Conservation (phyloP, 2,329 filamentous ascomycete species). For the Zymoseptoria brevis region DNA sequence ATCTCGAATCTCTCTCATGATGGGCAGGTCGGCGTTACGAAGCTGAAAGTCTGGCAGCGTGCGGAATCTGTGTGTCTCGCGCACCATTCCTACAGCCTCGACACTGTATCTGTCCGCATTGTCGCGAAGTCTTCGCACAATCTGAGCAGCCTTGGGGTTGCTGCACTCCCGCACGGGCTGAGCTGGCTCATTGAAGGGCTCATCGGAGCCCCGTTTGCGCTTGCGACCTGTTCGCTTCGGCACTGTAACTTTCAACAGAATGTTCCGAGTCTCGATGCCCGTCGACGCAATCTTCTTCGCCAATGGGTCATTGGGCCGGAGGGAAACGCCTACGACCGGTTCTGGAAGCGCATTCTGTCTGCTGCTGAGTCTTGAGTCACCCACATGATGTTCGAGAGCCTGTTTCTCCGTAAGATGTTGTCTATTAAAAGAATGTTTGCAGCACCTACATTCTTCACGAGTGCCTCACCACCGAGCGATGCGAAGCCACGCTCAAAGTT, state of each 20-base stretch:
- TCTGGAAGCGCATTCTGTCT: slow-evolving; percentile 27
- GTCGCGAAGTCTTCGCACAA: slow-evolving; percentile 27
- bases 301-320: slow-evolving; percentile 72
- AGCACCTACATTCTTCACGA: slow-evolving; percentile 45
- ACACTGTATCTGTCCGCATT: slow-evolving; percentile 21
- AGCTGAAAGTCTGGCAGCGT: slow-evolving; percentile 75
- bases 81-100: slow-evolving; percentile 48
- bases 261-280: slow-evolving; percentile 67
- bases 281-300: slow-evolving; percentile 71
- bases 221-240: slow-evolving; percentile 81
- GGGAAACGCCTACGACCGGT: slow-evolving; percentile 56
- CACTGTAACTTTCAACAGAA: slow-evolving; percentile 78
- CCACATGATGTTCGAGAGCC: slow-evolving; percentile 27
- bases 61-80: slow-evolving; percentile 79
- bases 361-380: slow-evolving; percentile 22
- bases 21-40: slow-evolving; percentile 35
- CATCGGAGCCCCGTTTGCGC: slow-evolving; percentile 68
- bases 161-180: slow-evolving; percentile 1
- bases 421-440: neutral
- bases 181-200: slow-evolving; percentile 35
- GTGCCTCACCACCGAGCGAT: slow-evolving; percentile 51
- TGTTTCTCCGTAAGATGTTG: slow-evolving; percentile 13
- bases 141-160: slow-evolving; percentile 21
- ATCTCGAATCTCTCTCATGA: slow-evolving; percentile 63
- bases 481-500: slow-evolving; percentile 57